Evolutionary conservation across 805 yeast genomes (phyloP).

Genomic region (Yarrowia sp.): DNA sequence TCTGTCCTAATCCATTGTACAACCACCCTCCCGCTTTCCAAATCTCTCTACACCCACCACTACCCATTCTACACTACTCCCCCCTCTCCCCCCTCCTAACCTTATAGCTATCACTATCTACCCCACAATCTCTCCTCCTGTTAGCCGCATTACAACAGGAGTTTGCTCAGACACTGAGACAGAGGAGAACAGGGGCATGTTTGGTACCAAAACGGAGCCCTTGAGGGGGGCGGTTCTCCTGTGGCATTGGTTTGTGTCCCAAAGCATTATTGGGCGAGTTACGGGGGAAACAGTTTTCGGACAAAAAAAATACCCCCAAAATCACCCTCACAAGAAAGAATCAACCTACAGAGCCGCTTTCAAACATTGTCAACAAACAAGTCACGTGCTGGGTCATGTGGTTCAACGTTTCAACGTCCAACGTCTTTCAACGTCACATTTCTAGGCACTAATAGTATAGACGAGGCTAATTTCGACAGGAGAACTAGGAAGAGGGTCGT

Average conservation of each 20-base stretch:
- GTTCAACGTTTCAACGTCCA: slow-evolving; percentile 3
- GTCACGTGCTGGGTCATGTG: not conserved
- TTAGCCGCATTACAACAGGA: not conserved
- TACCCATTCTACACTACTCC: no score
- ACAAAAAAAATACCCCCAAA: no score
- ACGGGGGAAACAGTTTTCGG: not conserved
- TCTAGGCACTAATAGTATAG: not conserved
- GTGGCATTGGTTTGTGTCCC: not conserved
- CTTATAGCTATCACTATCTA: no score
- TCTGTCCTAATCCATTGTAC: no score
- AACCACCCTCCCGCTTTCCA: no score
- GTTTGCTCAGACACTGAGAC: no score
- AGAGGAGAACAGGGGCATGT: not conserved
- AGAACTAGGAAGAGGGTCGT: not conserved
- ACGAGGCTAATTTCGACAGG: not conserved
- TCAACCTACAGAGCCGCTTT: no score
- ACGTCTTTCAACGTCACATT: slow-evolving; percentile 19
- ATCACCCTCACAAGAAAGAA: no score
- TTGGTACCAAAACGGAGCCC: not conserved
- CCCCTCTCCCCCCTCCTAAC: no score
- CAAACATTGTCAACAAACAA: no score
- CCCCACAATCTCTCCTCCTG: not conserved
- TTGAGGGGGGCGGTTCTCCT: no score
- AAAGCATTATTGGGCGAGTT: not conserved
- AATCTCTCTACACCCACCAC: no score